A percentile compares a stretch with the other conserved stretches of the same genome.
Evolutionary conservation across 2,329 filamentous ascomycete species (phyloP).

Genomic region (Aspergillus clavatus): DNA sequence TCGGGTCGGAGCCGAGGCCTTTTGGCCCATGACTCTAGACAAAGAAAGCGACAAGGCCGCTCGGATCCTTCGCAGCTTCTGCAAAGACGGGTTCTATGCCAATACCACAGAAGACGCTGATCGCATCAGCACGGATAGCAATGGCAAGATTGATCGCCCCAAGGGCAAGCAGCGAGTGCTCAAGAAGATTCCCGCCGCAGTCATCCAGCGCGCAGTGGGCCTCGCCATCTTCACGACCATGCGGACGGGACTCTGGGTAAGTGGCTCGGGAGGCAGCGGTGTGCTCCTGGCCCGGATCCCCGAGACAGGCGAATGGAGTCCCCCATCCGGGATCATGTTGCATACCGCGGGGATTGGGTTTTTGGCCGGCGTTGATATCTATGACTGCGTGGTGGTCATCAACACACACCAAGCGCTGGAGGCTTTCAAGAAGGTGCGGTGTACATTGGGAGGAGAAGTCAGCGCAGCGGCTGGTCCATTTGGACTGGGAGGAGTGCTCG

Average conservation of each 20-base stretch:
- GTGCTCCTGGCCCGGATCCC: constrained; percentile 73
- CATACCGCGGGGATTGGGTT: constrained; percentile 88
- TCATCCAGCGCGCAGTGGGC: constrained; percentile 84
- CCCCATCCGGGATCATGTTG: constrained; percentile 82
- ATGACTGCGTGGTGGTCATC: constrained; percentile 91
- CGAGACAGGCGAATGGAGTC: constrained; percentile 84
- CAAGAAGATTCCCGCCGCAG: constrained; percentile 80
- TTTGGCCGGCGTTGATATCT: constrained; percentile 86
- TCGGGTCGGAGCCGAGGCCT: constrained; percentile 74
- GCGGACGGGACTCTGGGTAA: constrained; percentile 87
- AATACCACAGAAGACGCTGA: constrained; percentile 54
- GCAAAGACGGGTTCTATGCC: constrained; percentile 69
- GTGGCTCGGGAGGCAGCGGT: constrained; percentile 84
- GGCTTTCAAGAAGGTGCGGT: constrained; percentile 71
- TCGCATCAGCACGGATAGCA: constrained; percentile 31
- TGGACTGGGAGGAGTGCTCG: constrained; percentile 67
- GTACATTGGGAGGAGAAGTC: constrained; percentile 78
- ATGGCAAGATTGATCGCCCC: constrained; percentile 48
- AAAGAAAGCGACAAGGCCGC: constrained; percentile 89
- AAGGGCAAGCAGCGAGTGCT: constrained; percentile 60
- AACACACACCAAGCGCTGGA: constrained; percentile 81
- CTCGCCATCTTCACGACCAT: constrained; percentile 94
- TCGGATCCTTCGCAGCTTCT: constrained; percentile 83
- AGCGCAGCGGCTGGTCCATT: constrained; percentile 72
- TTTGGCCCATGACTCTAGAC: constrained; percentile 81